These are phyloP conservation scores for Penstemon davidsonii DNA, from an alignment of 257 asterid species.

Conservation along the genomic window DNA sequence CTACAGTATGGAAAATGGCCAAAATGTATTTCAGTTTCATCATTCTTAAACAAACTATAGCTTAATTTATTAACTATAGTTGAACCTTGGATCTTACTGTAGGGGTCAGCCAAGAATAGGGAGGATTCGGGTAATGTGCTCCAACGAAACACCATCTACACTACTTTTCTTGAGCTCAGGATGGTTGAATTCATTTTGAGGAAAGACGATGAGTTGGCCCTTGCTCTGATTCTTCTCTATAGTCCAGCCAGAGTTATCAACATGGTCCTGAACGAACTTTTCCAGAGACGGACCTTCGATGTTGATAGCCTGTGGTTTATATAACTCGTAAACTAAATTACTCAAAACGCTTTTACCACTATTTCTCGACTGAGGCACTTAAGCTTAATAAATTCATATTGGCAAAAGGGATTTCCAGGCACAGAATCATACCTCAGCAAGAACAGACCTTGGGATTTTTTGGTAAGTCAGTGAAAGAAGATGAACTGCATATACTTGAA, in stretches of 20 bases:
- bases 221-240: conserved; percentile 58
- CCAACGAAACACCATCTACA: conserved; percentile 63
- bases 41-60: background rate
- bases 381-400: background rate
- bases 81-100: background rate
- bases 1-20: background rate
- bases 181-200: conserved; percentile 70
- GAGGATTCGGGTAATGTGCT: conserved; percentile 70
- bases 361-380: background rate
- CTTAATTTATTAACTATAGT: background rate
- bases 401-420: background rate
- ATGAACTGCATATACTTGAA: conserved; percentile 79
- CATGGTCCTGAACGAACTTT: conserved; percentile 76
- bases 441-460: conserved; percentile 63
- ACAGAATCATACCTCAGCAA: conserved; percentile 77
- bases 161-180: conserved; percentile 73
- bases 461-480: conserved; percentile 78
- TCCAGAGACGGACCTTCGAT: conserved; percentile 71
- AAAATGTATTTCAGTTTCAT: conserved; percentile 4
- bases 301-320: conserved; percentile 61
- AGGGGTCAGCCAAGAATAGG: conserved; percentile 62
- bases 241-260: conserved; percentile 59
- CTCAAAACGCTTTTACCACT: background rate
- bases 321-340: background rate
- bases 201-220: conserved; percentile 61